Percentiles rank a stretch among this genome's conserved stretches.
These are phyloP conservation scores for Candida xyloterini DNA, from an alignment of 805 yeast genomes.

Conservation along the genomic window DNA sequence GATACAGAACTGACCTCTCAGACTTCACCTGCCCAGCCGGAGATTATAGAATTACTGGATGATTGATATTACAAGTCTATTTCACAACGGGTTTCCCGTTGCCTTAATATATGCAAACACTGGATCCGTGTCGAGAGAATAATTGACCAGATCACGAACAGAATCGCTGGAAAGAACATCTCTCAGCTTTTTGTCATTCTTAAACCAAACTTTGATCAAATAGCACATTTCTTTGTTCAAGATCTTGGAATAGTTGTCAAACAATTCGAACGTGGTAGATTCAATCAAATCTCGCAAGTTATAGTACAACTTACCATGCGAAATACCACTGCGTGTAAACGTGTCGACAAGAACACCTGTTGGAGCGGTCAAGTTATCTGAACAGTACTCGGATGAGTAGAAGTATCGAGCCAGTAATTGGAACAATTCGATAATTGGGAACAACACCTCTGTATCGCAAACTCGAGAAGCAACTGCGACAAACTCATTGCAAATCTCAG, in stretches of 20 bases:
- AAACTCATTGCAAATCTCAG: slow-evolving; percentile 38
- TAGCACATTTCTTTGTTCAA: slow-evolving; percentile 56
- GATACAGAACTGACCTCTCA: slow-evolving; percentile 43
- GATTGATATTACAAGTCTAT: slow-evolving; percentile 10
- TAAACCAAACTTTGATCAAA: slow-evolving; percentile 66
- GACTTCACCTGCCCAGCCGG: slow-evolving; percentile 18
- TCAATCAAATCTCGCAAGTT: slow-evolving; percentile 61
- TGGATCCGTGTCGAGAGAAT: slow-evolving; percentile 57
- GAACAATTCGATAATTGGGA: slow-evolving; percentile 71
- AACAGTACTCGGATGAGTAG: slow-evolving; percentile 25
- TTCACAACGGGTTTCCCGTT: slow-evolving; percentile 35
- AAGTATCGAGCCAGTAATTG: slow-evolving; percentile 61
- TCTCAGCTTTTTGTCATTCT: slow-evolving; percentile 58
- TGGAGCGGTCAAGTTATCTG: slow-evolving; percentile 13
- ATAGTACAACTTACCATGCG: slow-evolving; percentile 63
- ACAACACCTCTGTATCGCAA: slow-evolving; percentile 67
- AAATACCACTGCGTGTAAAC: slow-evolving; percentile 60
- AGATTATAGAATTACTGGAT: slow-evolving; percentile 14
- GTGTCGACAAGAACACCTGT: slow-evolving; percentile 59
- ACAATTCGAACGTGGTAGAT: slow-evolving; percentile 51
- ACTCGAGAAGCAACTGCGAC: slow-evolving; percentile 55
- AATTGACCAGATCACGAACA: slow-evolving; percentile 43
- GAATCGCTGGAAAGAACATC: slow-evolving; percentile 50
- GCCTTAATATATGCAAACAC: slow-evolving; percentile 43
- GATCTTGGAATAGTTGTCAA: slow-evolving; percentile 40